Evolutionary conservation across 1,284 basidiomycete species (phyloP).

Genomic region (Hypsizygus ulmarius): DNA sequence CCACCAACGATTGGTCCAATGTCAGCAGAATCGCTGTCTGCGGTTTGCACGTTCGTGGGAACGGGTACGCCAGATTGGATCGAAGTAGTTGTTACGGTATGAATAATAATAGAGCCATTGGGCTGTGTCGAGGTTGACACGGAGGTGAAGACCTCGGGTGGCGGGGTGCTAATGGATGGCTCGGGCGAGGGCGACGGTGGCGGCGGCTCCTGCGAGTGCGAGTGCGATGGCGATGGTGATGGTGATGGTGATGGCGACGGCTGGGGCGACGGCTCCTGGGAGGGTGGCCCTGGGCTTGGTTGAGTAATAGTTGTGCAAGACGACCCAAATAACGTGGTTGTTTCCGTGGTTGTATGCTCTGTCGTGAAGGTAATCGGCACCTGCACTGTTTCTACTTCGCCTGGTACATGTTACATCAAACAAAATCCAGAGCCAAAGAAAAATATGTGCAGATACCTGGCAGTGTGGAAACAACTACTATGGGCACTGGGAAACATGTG

Average conservation of each 20-base stretch:
- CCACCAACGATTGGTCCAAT: constrained; percentile 52
- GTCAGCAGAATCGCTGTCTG: constrained; percentile 23
- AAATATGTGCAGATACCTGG: constrained; percentile 23
- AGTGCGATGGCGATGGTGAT: constrained; percentile 6
- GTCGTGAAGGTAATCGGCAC: constrained; percentile 33
- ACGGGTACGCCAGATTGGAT: constrained; percentile 23
- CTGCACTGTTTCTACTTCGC: constrained; percentile 26
- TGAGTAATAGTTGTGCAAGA: constrained; percentile 30
- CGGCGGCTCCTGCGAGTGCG: constrained; percentile 6
- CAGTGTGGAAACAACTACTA: constrained; percentile 26
- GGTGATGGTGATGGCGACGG: too few relatives aligned
- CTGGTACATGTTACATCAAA: constrained; percentile 18
- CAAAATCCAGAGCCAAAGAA: constrained; percentile 1
- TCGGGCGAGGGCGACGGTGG: constrained; percentile 5
- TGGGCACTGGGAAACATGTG: constrained; percentile 21
- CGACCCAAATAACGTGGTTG: constrained; percentile 34
- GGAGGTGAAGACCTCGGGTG: constrained; percentile 18
- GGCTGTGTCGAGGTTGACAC: constrained; percentile 28
- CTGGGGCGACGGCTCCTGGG: constrained; percentile 6
- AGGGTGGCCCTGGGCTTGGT: not conserved
- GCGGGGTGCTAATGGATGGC: constrained; percentile 11
- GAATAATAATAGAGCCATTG: constrained; percentile 32
- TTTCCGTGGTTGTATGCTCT: constrained; percentile 24
- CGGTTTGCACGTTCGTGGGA: constrained; percentile 22
- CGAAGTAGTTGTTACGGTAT: constrained; percentile 29